Base-by-base conservation (phyloP, 1,284 basidiomycete species). In the Paramarasmius palmivorus region DNA sequence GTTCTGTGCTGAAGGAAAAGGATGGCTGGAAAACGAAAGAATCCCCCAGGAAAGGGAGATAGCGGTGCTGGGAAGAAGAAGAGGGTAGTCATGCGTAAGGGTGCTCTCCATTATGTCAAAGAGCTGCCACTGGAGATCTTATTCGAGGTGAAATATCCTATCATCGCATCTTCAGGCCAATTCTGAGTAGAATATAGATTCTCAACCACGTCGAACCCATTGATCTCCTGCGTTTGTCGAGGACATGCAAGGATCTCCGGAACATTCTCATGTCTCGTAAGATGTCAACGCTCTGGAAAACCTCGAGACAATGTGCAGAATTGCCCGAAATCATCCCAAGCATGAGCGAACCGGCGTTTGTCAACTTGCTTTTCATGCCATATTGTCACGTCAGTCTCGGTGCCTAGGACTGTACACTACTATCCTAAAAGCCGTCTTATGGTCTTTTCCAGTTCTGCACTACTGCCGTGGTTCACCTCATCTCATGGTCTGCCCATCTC, bases 311-410 rank as follows among this genome's bases (percentile, higher is more conserved):
- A 17, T 4, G 32, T 17, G n/a, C 32, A 29, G 25, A 17, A 15
- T n/a, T 46, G 6, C 44, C 22, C 26, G 25, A 29, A 2, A 23
- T 29, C n/a, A 15, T 32, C 2, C 44, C 7, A 15, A 29, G n/a
- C 5, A 46, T 46, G 44, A 46, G 44, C 25, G 44, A 46, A 29
- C 44, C 44, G 14, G 26, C 23, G 9, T 32, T 46, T 46, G 44
- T 15, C 9, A 46, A 32, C 14, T 26, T 46, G 25, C 44, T 46
- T n/a, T 46, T 46, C 25, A 29, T 29, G 8, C 26, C 44, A 12
- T 26, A 46, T n/a, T 46, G 25, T 19, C 44, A 46, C n/a, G 44
- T 32, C 25, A 3, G 3, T 32, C 2, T 3, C n/a, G 25, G 44
- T n/a, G 15, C 4, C 44, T 1, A 12, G n/a, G n/a, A n/a, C n/a